Evolutionary conservation across 2,329 filamentous ascomycete genomes (phyloP), one percentile per base, ranked within the genome.

Genomic region (Pseudogymnoascus sp.): DNA sequence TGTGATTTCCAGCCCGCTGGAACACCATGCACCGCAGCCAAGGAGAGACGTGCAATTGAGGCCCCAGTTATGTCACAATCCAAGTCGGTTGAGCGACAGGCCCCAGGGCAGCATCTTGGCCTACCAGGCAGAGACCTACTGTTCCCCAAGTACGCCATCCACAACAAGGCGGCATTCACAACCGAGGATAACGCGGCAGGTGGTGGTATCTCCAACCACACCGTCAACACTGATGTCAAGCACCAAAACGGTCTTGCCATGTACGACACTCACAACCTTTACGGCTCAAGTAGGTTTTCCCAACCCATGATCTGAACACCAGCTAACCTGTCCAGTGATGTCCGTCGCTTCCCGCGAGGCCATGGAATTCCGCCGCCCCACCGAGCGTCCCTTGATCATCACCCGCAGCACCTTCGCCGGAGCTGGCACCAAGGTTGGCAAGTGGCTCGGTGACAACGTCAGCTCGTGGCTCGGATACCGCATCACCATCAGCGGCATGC

Each of bases 241-340:
- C 87, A 90, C 70, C 78, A 83, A 41, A 85, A 88, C 62, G 87
- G 87, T 1, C 75, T 85, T 37, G 77, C 78, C 18, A 83, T 89
- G 71, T 90, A 89, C 69, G 89, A 92, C 66, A 88, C 85, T 0
- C 89, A 92, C 71, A 91, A 91, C 66, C 73, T 91, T 1, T 91
- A 89, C 71, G 89, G 89, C 1, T 82, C 82, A 6, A 85, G 74
- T 76, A 70, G 71, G 75, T 71, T 12, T 35, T 47, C 4, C 9
- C 8, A 36, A n/a, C 35, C 8, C 12, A 3, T 9, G 64, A 39
- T 65, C 53, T n/a, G 7, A 41, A 39, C n/a, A 35, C 33, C 18
- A 64, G 35, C 61, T 65, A 59, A 62, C 57, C 8, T 5, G 35
- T 57, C 33, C 62, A 68, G 79, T 90, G 84, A 92, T 91, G 88